Percentiles rank a stretch among this genome's conserved stretches.
Evolutionary conservation across 2,329 filamentous ascomycete species (phyloP).

Genomic region (Pseudogymnoascus sp.): DNA sequence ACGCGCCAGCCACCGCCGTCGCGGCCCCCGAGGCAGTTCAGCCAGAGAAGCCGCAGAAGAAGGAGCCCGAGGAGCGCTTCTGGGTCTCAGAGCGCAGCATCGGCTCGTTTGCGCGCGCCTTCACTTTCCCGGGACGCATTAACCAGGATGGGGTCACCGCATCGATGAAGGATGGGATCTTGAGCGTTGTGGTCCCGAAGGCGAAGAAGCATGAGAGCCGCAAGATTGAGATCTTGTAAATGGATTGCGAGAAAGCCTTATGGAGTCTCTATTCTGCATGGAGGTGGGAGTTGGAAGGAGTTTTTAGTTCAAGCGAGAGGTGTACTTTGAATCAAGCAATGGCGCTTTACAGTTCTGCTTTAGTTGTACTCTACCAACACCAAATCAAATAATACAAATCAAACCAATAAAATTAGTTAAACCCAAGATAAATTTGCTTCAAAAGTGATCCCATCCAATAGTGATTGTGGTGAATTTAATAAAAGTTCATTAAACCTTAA

Average conservation of each 20-base stretch:
- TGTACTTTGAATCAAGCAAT: not conserved
- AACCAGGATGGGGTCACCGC: slow-evolving; percentile 53
- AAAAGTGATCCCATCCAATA: not conserved
- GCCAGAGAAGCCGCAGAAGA: slow-evolving; percentile 27
- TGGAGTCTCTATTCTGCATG: not conserved
- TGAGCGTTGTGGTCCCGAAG: slow-evolving; percentile 57
- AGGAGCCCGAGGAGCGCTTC: slow-evolving; percentile 45
- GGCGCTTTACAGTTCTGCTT: not conserved
- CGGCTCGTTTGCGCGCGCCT: slow-evolving; percentile 58
- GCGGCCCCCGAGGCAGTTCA: slow-evolving; percentile 16
- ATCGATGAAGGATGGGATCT: slow-evolving; percentile 53
- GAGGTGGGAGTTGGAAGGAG: not conserved
- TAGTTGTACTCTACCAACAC: not conserved
- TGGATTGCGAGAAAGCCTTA: not conserved
- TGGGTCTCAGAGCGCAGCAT: slow-evolving; percentile 59
- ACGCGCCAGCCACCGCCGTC: slow-evolving; percentile 19
- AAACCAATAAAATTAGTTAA: not conserved
- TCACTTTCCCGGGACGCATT: slow-evolving; percentile 56
- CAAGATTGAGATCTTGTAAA: slow-evolving; percentile 31
- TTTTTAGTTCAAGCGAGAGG: not conserved
- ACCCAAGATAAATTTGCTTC: not conserved
- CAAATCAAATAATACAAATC: slow-evolving; percentile 3
- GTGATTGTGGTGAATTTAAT: not conserved
- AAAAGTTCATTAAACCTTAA: no score
- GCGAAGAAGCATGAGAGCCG: slow-evolving; percentile 48